Conservation (phyloP, 192 early-diverging fungal species). For the Ramicandelaber brevisporus region DNA sequence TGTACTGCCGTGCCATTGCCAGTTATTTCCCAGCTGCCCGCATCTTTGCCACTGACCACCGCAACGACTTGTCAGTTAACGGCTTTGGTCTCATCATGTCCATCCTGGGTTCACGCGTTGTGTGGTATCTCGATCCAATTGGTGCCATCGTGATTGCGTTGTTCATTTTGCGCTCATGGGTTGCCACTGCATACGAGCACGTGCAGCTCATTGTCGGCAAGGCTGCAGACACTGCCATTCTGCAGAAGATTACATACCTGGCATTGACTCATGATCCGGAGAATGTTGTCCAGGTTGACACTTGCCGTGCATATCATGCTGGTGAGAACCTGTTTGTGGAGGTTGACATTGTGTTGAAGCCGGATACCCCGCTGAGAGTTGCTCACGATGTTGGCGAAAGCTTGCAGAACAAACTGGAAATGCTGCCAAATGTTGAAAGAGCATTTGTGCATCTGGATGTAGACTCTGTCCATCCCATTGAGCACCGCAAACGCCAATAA, state of each 20-base stretch:
- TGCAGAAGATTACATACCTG: slow-evolving; percentile 68
- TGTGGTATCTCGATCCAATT: slow-evolving; percentile 44
- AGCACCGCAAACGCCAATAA: too few species aligned
- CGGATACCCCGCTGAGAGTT: slow-evolving; percentile 44
- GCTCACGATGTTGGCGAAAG: slow-evolving; percentile 82
- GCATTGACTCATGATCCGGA: slow-evolving; percentile 46
- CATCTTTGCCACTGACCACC: slow-evolving; percentile 41
- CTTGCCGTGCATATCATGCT: slow-evolving; percentile 62
- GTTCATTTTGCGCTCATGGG: slow-evolving; percentile 41
- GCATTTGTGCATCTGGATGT: slow-evolving; percentile 87
- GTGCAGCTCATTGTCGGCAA: slow-evolving; percentile 56
- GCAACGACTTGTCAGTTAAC: slow-evolving; percentile 52
- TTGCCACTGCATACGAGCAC: slow-evolving; percentile 36
- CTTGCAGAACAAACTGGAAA: slow-evolving; percentile 64
- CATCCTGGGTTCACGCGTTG: slow-evolving; percentile 24
- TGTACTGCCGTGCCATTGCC: slow-evolving; percentile 32
- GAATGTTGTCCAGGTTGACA: slow-evolving; percentile 41
- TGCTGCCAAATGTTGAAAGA: slow-evolving; percentile 51
- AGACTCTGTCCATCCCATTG: slow-evolving; percentile 54
- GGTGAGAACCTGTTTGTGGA: slow-evolving; percentile 82
- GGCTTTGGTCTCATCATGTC: slow-evolving; percentile 38
- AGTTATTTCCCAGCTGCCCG: slow-evolving; percentile 23
- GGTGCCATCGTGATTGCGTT: slow-evolving; percentile 41
- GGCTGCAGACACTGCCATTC: slow-evolving; percentile 48
- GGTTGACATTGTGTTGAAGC: slow-evolving; percentile 84